These are phyloP conservation scores for Adansonia grandidieri DNA, from an alignment of 441 rosid genomes.

Conservation along the genomic window DNA sequence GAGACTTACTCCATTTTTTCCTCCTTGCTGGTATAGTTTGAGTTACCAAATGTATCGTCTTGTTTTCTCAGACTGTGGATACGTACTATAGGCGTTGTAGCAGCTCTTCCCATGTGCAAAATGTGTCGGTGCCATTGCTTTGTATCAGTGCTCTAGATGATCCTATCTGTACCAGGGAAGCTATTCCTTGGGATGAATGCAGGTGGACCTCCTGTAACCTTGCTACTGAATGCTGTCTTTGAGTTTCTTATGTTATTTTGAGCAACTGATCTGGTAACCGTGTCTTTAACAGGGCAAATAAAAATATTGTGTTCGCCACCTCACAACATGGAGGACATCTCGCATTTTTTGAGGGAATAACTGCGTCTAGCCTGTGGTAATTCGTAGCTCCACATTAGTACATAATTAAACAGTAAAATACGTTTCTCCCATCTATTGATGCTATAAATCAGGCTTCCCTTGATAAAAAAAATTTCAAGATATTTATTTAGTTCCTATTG, in stretches of 20 bases:
- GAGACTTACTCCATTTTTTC: slow-evolving; percentile 4
- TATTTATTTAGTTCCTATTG: neutral
- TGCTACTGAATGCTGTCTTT: slow-evolving; percentile 8
- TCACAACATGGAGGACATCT: slow-evolving; percentile 85
- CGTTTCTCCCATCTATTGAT: neutral
- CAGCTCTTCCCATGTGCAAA: slow-evolving; percentile 61
- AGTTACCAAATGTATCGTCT: slow-evolving; percentile 17
- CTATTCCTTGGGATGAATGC: slow-evolving; percentile 99
- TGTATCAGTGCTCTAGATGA: slow-evolving; percentile 90
- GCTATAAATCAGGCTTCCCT: neutral
- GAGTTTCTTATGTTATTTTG: neutral
- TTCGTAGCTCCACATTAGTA: slow-evolving; percentile 22
- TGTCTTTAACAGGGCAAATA: slow-evolving; percentile 61
- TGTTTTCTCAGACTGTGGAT: slow-evolving; percentile 76
- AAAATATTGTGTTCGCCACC: slow-evolving; percentile 75
- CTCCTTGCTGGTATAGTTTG: slow-evolving; percentile 20
- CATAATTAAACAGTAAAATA: neutral
- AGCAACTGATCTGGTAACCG: slow-evolving; percentile 16
- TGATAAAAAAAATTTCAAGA: neutral
- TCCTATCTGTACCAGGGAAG: slow-evolving; percentile 88
- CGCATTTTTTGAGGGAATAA: slow-evolving; percentile 79
- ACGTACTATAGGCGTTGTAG: slow-evolving; percentile 80
- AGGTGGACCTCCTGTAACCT: slow-evolving; percentile 46
- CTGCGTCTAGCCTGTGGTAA: slow-evolving; percentile 70
- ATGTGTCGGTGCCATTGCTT: slow-evolving; percentile 74